Base-by-base conservation (phyloP, 352 stramenopile species). In the Aphanomyces astaci region DNA sequence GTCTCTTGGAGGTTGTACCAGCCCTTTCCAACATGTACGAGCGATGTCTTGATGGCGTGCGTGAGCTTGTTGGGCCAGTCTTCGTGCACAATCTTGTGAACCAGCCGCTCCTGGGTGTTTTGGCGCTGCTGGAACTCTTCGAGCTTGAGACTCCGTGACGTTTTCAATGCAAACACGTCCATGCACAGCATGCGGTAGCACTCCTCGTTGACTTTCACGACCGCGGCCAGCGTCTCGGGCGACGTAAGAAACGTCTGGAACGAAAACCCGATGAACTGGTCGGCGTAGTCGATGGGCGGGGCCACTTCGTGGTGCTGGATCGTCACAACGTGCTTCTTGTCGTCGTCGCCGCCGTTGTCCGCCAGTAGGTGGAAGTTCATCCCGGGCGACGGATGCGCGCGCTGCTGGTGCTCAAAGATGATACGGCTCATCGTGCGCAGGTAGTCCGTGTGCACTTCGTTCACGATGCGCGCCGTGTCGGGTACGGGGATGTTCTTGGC, bases 381-480 rank as follows among this genome's bases (percentile, higher is more conserved):
- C 24, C 19, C 30, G 0, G 56, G 13, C 43, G 56, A 64, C 28
- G 4, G 43, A 24, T 75, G 66, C 1, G 71, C 43, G 57, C 78
- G 65, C 36, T 90, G 81, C 40, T 94, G 84, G 30, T 75, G 86
- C n/a, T 92, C 82, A 31, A 97, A 90, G 2, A 97, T 78, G 32
- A 97, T 91, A 60, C 84, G 85, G 76, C 95, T 96, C 88, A 98
- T 97, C 7, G 89, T 89, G 11, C 93, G 86, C 43, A 96, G 71
- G 72, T 95, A 98, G 57, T 96, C 90, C 0, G 96, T 75, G 70
- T 95, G 90, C 48, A 97, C 90, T 69, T 98, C 88, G 24, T 92
- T 78, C 13, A 96, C 60, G 15, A 97, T 74, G 0, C 76, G 80
- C 17, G 84, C 81, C 2, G 87, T 92, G 51, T 94, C 85, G 1